Conservation (phyloP, 2,329 filamentous ascomycete species). For the Cladorrhinum sp. region DNA sequence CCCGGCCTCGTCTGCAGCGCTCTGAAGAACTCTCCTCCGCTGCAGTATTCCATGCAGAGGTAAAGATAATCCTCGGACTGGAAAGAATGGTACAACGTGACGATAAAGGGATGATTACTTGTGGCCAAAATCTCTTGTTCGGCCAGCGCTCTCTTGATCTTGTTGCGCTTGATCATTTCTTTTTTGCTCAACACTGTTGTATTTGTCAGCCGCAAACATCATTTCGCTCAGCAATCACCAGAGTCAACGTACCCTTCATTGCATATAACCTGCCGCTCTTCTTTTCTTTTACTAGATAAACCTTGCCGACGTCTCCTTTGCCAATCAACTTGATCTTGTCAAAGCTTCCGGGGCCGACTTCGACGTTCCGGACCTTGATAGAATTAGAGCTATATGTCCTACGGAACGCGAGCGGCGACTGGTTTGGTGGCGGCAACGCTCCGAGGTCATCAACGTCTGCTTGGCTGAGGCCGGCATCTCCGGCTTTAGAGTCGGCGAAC, state of each 20-base stretch:
- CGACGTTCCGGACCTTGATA: constrained; percentile 96
- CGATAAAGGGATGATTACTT: constrained; percentile 98
- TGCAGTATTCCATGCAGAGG: constrained; percentile 99
- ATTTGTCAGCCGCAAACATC: constrained; percentile 35
- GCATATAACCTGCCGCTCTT: constrained; percentile 93
- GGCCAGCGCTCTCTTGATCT: constrained; percentile 96
- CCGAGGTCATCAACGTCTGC: constrained; percentile 52
- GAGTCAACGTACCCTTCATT: constrained; percentile 78
- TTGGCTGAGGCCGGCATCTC: constrained; percentile 40
- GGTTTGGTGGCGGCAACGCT: constrained; percentile 64
- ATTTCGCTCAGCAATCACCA: background rate
- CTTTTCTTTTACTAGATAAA: constrained; percentile 96
- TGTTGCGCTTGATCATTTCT: constrained; percentile 99
- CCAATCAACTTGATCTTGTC: constrained; percentile 99
- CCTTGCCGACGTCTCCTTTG: constrained; percentile 97
- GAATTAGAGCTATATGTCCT: constrained; percentile 98
- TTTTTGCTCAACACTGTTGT: constrained; percentile 92
- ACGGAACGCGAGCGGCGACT: constrained; percentile 73
- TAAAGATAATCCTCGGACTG: constrained; percentile 98
- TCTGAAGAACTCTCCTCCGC: constrained; percentile 96
- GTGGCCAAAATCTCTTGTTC: constrained; percentile 98
- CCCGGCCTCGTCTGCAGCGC: constrained; percentile 93
- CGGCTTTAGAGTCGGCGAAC: constrained; percentile 43
- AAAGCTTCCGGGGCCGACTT: constrained; percentile 91
- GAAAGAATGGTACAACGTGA: constrained; percentile 97